Conservation (phyloP, 2,329 filamentous ascomycete genomes). For the Westerdykella ornata region DNA sequence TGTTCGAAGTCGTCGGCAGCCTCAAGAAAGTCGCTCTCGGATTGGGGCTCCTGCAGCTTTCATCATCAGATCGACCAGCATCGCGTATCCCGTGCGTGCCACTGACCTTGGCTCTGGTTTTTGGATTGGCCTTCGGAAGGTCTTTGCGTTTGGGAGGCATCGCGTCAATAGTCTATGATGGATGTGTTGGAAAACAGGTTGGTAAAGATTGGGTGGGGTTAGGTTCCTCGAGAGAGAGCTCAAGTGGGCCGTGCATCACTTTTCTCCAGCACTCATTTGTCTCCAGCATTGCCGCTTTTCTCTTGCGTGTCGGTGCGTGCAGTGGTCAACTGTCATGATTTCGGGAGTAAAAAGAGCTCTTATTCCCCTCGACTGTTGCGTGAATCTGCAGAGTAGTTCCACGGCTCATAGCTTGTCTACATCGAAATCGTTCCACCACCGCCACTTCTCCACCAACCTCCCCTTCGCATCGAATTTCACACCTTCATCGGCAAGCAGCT, state of each 20-base stretch:
- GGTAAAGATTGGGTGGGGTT: neutral
- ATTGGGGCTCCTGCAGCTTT: slow-evolving; percentile 47
- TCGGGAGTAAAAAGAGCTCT: neutral
- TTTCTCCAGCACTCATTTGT: neutral
- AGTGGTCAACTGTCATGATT: neutral
- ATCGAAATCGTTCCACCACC: slow-evolving; percentile 43
- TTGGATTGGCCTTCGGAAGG: slow-evolving; percentile 26
- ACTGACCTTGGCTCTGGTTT: slow-evolving; percentile 19
- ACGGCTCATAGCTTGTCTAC: slow-evolving; percentile 15
- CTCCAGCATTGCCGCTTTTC: slow-evolving; percentile 1
- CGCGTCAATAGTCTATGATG: slow-evolving; percentile 1
- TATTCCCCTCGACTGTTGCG: neutral
- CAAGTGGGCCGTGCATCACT: slow-evolving; percentile 1
- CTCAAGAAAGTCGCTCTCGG: slow-evolving; percentile 62
- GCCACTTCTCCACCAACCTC: slow-evolving; percentile 47
- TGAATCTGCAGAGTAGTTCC: too few relatives aligned
- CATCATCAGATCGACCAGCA: slow-evolving; percentile 3
- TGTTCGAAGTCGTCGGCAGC: slow-evolving; percentile 64
- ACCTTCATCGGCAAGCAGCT: slow-evolving; percentile 56
- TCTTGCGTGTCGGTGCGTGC: neutral
- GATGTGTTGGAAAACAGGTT: neutral
- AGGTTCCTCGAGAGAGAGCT: neutral
- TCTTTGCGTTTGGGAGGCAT: slow-evolving; percentile 32
- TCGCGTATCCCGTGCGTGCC: neutral
- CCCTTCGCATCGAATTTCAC: slow-evolving; percentile 57